Conservation (phyloP, 2,329 filamentous ascomycete genomes). For the Aspergillaceae sp. region DNA sequence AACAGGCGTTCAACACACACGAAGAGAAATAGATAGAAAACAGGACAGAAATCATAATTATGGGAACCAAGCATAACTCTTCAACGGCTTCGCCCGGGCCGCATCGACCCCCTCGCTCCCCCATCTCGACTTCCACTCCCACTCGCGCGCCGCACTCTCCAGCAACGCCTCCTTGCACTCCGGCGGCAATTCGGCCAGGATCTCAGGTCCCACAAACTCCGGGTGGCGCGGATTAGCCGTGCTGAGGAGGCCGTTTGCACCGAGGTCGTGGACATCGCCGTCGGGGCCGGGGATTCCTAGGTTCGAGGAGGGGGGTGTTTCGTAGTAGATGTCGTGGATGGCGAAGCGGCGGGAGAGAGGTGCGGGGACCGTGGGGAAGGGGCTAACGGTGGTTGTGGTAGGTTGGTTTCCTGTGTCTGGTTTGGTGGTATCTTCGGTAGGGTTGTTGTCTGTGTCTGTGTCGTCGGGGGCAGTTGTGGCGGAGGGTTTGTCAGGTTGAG, state of each 20-base stretch:
- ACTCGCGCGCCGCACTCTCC: constrained; percentile 55
- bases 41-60: constrained; percentile 10
- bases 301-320: constrained; percentile 50
- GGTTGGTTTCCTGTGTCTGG: constrained; percentile 1
- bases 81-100: constrained; percentile 20
- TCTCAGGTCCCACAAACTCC: constrained; percentile 31
- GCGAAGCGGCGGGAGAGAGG: constrained; percentile 54
- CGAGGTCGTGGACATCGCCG: constrained; percentile 31
- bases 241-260: constrained; percentile 35
- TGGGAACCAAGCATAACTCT: constrained; percentile 35
- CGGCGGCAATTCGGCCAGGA: constrained; percentile 36
- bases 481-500: constrained; percentile 5
- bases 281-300: constrained; percentile 49
- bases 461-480: constrained; percentile 6
- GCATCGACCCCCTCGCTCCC: constrained; percentile 56
- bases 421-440: constrained; percentile 2
- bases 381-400: constrained; percentile 12
- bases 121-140: constrained; percentile 67
- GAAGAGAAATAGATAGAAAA: constrained; percentile 5
- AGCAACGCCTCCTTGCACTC: constrained; percentile 64
- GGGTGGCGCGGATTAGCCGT: constrained; percentile 26
- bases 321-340: constrained; percentile 53
- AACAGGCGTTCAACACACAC: background rate
- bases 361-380: constrained; percentile 48
- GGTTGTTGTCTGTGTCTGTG: background rate